Conservation (phyloP, 139 green algal genomes). For the Haematococcus sp. region DNA sequence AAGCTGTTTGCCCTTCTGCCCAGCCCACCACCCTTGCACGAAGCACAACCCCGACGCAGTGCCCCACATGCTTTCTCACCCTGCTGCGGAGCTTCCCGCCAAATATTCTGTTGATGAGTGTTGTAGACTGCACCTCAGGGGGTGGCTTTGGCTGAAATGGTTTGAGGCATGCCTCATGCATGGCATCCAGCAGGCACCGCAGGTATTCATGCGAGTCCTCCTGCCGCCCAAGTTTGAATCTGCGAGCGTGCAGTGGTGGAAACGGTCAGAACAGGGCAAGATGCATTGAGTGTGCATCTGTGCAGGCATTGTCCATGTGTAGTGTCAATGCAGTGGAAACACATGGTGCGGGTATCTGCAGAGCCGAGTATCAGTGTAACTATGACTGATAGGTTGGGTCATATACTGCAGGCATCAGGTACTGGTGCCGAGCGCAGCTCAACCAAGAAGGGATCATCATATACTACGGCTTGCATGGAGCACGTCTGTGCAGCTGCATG, state of each 20-base stretch:
- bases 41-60: too few relatives aligned
- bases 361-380: slow-evolving; percentile 12
- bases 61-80: slow-evolving; percentile 37
- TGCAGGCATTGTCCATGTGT: too few relatives aligned
- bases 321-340: too few relatives aligned
- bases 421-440: slow-evolving; percentile 3
- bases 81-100: slow-evolving; percentile 82
- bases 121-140: slow-evolving; percentile 62
- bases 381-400: slow-evolving; percentile 19
- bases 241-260: slow-evolving; percentile 42
- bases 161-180: slow-evolving; percentile 76
- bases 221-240: slow-evolving; percentile 82
- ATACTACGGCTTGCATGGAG: neutral
- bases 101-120: slow-evolving; percentile 90
- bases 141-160: slow-evolving; percentile 57
- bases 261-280: too few relatives aligned
- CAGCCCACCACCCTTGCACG: neutral
- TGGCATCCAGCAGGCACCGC: slow-evolving; percentile 82
- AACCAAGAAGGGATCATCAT: slow-evolving; percentile 11
- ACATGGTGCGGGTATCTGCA: too few relatives aligned
- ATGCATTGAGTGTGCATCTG: too few relatives aligned
- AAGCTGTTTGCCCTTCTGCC: neutral
- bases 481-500: neutral
- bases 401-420: slow-evolving; percentile 6
- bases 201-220: slow-evolving; percentile 93